These are phyloP conservation scores for Globisporangium emineosum DNA, from an alignment of 352 stramenopile genomes.

Conservation along the genomic window DNA sequence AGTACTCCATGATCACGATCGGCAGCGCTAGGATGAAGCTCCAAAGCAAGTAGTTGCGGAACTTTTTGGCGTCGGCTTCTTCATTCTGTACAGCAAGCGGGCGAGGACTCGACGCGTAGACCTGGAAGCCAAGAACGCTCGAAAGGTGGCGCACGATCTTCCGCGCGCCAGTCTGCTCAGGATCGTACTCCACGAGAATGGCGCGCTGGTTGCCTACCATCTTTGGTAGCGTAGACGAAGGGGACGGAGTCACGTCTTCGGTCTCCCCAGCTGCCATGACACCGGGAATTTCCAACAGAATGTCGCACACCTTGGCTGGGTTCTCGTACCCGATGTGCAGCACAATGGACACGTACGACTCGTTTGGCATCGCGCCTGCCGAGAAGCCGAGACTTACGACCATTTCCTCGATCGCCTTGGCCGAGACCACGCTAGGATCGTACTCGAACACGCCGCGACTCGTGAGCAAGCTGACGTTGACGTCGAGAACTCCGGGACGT, in stretches of 20 bases:
- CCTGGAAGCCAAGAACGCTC: slow-evolving; percentile 32
- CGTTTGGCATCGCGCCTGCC: slow-evolving; percentile 43
- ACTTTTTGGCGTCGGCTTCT: slow-evolving; percentile 39
- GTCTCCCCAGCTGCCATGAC: slow-evolving; percentile 27
- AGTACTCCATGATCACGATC: slow-evolving; percentile 54
- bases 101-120: slow-evolving; percentile 49
- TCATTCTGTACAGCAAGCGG: slow-evolving; percentile 35
- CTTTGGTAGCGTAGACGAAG: slow-evolving; percentile 7
- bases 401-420: slow-evolving; percentile 60
- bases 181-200: slow-evolving; percentile 47
- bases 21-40: slow-evolving; percentile 56
- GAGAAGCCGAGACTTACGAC: slow-evolving; percentile 72
- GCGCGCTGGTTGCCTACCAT: slow-evolving; percentile 19
- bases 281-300: slow-evolving; percentile 33
- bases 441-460: slow-evolving; percentile 49
- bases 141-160: slow-evolving; percentile 40
- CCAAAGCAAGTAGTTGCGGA: slow-evolving; percentile 42
- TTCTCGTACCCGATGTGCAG: slow-evolving; percentile 41
- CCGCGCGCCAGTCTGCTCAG: slow-evolving; percentile 33
- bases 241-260: slow-evolving; percentile 15
- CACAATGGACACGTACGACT: slow-evolving; percentile 50
- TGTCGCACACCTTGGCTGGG: slow-evolving; percentile 16
- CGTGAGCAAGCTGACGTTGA: slow-evolving; percentile 68
- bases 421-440: slow-evolving; percentile 40
- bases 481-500: slow-evolving; percentile 49